Evolutionary conservation across 2,329 filamentous ascomycete genomes (phyloP), one percentile per base, ranked within the genome.

Genomic region (Nemania sp.): DNA sequence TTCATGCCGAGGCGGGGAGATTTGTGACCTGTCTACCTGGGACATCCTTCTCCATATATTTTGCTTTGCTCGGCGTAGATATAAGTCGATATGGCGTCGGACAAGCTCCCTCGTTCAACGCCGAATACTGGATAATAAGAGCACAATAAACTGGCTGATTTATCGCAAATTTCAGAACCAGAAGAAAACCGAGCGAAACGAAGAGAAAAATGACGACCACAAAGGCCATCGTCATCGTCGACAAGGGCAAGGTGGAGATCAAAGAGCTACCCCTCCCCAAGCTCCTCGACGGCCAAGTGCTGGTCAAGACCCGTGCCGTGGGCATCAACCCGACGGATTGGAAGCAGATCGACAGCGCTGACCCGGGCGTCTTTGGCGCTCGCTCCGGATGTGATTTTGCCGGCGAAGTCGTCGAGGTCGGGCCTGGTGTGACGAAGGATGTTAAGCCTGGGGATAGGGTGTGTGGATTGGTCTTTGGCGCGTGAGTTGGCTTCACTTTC

Each of bases 381-480:
- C 57, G 61, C 20, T 45, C 70, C 30, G 77, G 77, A n/a, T 76
- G 72, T 48, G 78, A 80, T 61, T 80, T 73, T 49, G 72, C 74
- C 23, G 78, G 79, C 33, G 62, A 75, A 12, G 73, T 81, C 2
- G 72, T 77, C 31, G 72, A 75, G 47, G 68, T 80, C 20, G 79
- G 78, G 7, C 49, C 62, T 3, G 71, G 70, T 28, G 73, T 77
- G 17, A 74, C 66, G 14, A 74, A 74, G 56, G 50, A 63, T 5
- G 74, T 78, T 54, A 72, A 72, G 61, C 73, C 72, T 48, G 79
- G 80, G 2, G 79, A 82, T 54, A 72, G 78, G 34, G 68, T 80
- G 26, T 64, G 66, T 20, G 79, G 78, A 5, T 44, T 47, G 8
- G 36, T 49, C 7, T 52, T 49, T 33, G 59, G 60, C 41, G 54